Evolutionary conservation across 495 filamentous ascomycete genomes (phyloP).

Genomic region (Hypoxylon intermedium): DNA sequence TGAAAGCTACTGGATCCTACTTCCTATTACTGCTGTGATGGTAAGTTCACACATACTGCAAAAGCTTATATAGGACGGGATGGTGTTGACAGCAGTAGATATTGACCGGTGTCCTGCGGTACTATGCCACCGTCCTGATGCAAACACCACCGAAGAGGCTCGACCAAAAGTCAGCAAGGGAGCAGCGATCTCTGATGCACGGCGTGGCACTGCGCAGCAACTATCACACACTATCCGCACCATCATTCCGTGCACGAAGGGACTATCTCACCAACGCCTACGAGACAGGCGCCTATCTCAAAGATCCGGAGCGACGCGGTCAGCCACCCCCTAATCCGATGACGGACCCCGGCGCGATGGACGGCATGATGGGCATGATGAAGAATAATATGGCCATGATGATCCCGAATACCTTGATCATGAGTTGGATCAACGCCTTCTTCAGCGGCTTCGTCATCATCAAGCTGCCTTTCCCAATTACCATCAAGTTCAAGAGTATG

Average conservation of each 20-base stretch:
- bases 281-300: conserved; percentile 84
- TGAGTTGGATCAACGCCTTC: conserved; percentile 99
- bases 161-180: conserved; percentile 75
- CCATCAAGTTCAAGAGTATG: conserved; percentile 99
- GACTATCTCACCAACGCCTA: conserved; percentile 80
- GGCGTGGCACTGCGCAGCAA: conserved; percentile 86
- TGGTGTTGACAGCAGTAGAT: conserved; percentile 61
- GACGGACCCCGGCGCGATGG: conserved; percentile 97
- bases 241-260: conserved; percentile 80
- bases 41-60: conserved; percentile 52
- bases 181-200: conserved; percentile 85
- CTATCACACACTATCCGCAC: conserved; percentile 71
- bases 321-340: conserved; percentile 93
- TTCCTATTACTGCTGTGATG: conserved; percentile 98
- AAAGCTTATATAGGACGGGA: neutral
- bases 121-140: conserved; percentile 93
- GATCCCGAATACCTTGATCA: conserved; percentile 96
- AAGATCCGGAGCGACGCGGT: conserved; percentile 83
- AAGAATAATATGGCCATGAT: conserved; percentile 99
- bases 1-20: conserved; percentile 92
- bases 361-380: conserved; percentile 99
- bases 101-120: conserved; percentile 91
- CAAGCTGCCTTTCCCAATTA: conserved; percentile 97
- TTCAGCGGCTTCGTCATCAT: conserved; percentile 98
- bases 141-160: conserved; percentile 83